Evolutionary conservation across 805 yeast genomes (phyloP).

Genomic region (Lachancea dasiensis): DNA sequence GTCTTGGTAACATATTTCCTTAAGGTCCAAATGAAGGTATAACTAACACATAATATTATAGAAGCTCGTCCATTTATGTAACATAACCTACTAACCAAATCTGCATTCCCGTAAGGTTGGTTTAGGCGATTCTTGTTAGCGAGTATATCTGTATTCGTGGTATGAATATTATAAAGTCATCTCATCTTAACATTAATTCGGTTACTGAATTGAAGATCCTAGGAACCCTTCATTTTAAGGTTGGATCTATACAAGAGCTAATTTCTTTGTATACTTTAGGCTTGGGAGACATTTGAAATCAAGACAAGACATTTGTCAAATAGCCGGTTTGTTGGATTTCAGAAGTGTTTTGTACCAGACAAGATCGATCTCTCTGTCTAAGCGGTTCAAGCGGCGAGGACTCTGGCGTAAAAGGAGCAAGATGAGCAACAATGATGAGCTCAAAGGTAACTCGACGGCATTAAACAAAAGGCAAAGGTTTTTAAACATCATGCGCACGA

Average conservation of each 20-base stretch:
- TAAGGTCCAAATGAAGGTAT: slow-evolving; percentile 31
- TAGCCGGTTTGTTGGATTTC: slow-evolving; percentile 21
- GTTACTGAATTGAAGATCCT: too few species aligned
- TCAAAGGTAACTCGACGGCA: slow-evolving; percentile 5
- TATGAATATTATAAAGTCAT: too few species aligned
- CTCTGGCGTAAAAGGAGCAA: slow-evolving; percentile 10
- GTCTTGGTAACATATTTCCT: slow-evolving; percentile 41
- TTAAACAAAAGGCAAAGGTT: slow-evolving; percentile 40
- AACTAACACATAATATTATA: too few species aligned
- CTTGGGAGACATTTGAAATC: too few species aligned
- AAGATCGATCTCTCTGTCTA: slow-evolving; percentile 17
- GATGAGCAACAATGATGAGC: slow-evolving; percentile 7
- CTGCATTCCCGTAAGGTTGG: too few species aligned
- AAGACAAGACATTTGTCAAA: background rate
- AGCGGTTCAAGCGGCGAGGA: slow-evolving; percentile 15
- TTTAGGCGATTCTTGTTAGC: too few species aligned
- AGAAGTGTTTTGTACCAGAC: slow-evolving; percentile 12
- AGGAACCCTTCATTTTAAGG: too few species aligned
- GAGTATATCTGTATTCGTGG: too few species aligned
- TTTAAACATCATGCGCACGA: slow-evolving; percentile 46
- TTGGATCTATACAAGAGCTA: too few species aligned
- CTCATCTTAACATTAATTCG: too few species aligned
- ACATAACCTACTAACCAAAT: background rate
- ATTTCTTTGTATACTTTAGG: too few species aligned
- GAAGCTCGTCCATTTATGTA: too few species aligned